A percentile compares a stretch with the other conserved stretches of the same genome.
Evolutionary conservation across 768 basidiomycete genomes (phyloP).

Genomic region (Phlebiopsis gigantea): DNA sequence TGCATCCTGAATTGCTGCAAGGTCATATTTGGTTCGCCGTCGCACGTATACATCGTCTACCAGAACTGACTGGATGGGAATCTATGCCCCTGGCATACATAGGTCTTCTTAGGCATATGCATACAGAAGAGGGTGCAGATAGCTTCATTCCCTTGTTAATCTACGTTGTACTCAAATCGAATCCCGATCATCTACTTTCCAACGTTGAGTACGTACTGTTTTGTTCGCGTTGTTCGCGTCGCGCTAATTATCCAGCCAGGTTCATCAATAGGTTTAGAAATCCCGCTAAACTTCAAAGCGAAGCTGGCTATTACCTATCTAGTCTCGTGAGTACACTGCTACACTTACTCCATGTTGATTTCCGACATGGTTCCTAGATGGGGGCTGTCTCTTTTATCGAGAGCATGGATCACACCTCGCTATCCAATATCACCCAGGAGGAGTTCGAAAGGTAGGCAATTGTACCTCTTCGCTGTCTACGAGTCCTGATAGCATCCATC

Average conservation of each 20-base stretch:
- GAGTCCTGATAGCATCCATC: background rate
- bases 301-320: conserved; percentile 95
- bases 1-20: conserved; percentile 98
- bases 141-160: conserved; percentile 94
- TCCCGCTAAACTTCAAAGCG: conserved; percentile 84
- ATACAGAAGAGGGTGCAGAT: conserved; percentile 85
- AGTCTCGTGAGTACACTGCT: conserved; percentile 61
- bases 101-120: conserved; percentile 88
- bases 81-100: conserved; percentile 7
- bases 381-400: conserved; percentile 97
- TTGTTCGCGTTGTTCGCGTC: background rate
- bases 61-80: conserved; percentile 1
- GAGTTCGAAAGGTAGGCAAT: conserved; percentile 74
- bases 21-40: conserved; percentile 87
- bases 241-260: conserved; percentile 33
- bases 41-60: conserved; percentile 10
- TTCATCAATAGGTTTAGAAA: conserved; percentile 96
- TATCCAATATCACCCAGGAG: conserved; percentile 90
- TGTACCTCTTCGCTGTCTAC: background rate
- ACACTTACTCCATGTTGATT: background rate
- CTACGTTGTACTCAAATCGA: conserved; percentile 89
- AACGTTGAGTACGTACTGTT: conserved; percentile 77
- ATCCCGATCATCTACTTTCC: conserved; percentile 87
- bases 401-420: conserved; percentile 91
- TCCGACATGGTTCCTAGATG: conserved; percentile 48